Conservation (phyloP, 306 rosid species). For the Datisca glomerata region DNA sequence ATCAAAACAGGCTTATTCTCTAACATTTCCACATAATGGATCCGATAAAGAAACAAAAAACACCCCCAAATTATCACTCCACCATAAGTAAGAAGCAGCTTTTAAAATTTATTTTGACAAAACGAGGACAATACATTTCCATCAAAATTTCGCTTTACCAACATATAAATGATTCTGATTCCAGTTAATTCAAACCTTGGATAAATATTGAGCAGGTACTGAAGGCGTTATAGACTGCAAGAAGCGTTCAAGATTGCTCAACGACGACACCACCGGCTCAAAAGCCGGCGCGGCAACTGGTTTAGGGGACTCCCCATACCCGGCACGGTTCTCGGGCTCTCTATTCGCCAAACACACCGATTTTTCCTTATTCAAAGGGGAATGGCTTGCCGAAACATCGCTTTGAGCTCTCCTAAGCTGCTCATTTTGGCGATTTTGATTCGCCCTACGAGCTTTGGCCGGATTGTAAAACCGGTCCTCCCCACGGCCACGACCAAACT, state of each 20-base stretch:
- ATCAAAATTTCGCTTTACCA: not conserved
- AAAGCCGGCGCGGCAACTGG: constrained; percentile 6
- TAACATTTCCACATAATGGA: no score
- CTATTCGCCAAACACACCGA: not conserved
- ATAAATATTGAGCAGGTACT: constrained; percentile 41
- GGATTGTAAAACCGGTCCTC: constrained; percentile 58
- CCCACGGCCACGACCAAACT: constrained; percentile 46
- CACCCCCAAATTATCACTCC: no score
- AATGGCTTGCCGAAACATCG: constrained; percentile 4
- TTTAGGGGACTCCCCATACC: constrained; percentile 15
- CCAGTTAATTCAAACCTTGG: constrained; percentile 39
- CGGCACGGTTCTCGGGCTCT: constrained; percentile 36
- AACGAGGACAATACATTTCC: not conserved
- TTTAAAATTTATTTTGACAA: no score
- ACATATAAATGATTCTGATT: not conserved
- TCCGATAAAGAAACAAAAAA: no score
- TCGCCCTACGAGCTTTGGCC: constrained; percentile 37
- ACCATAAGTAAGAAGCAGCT: no score
- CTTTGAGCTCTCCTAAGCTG: constrained; percentile 12
- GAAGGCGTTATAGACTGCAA: constrained; percentile 60
- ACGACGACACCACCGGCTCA: constrained; percentile 14
- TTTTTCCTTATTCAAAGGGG: not conserved
- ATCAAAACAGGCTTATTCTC: no score
- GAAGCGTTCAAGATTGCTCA: constrained; percentile 64
- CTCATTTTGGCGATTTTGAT: constrained; percentile 17